Evolutionary conservation across 2,329 filamentous ascomycete genomes (phyloP).

Genomic region (Aspergillus melleus): DNA sequence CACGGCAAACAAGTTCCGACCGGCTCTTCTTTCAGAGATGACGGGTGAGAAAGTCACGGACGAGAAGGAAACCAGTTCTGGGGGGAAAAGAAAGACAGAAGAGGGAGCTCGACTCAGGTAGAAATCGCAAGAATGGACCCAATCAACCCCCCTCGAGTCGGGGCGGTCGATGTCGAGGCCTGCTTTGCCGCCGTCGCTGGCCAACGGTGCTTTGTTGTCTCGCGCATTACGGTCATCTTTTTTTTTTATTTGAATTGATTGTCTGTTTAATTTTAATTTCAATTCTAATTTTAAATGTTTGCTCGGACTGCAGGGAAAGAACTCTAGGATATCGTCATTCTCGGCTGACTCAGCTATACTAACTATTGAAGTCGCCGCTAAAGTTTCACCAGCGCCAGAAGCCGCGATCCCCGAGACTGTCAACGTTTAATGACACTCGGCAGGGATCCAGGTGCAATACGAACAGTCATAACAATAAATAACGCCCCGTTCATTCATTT

Average conservation of each 20-base stretch:
- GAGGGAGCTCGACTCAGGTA: not conserved
- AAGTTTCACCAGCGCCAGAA: constrained; percentile 12
- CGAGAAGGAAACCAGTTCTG: not conserved
- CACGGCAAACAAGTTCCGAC: constrained; percentile 1
- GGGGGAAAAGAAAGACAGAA: not conserved
- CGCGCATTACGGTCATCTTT: no score
- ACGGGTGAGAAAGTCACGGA: no score
- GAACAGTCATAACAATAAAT: not conserved
- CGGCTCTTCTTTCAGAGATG: not conserved
- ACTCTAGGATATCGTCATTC: no score
- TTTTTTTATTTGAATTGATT: no score
- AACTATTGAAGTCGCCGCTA: not conserved
- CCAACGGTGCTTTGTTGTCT: no score
- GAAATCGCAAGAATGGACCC: not conserved
- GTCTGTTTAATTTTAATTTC: no score
- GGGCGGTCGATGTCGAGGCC: not conserved
- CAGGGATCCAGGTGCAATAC: no score
- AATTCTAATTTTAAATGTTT: no score
- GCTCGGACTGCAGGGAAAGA: no score
- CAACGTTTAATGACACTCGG: not conserved
- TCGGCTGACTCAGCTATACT: no score
- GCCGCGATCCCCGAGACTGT: not conserved
- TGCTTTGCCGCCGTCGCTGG: no score
- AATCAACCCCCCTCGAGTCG: not conserved
- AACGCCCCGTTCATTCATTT: not conserved